Base-by-base conservation (phyloP, 2,329 filamentous ascomycete genomes). In the Cladosporium sp. region DNA sequence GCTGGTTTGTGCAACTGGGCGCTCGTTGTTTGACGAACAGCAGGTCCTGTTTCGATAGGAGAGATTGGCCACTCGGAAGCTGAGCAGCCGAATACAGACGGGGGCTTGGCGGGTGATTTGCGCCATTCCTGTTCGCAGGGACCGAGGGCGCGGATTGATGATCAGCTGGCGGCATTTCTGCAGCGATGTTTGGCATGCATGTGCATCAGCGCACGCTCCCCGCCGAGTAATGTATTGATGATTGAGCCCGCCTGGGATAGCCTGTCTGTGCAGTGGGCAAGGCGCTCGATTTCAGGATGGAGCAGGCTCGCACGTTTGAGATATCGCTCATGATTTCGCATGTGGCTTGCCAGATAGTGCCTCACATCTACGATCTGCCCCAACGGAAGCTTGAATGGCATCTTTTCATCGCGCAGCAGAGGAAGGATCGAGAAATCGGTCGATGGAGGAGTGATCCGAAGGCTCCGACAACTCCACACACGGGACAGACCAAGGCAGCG, bases 171-270 rank as follows among this genome's bases (percentile, higher is more conserved):
- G 61, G 61, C 61, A 52, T 21, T 47, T 55, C 49, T 64, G 61
- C 61, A 64, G 49, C 44, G 49, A 57, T 64, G 51, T 57, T 26
- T 64, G 36, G 49, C 51, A 55, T 64, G 61, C 61, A 64, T 55
- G 51, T n/a, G 38, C 26, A 28, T 18, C 49, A 15, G 36, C 55
- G 61, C 32, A 52, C 61, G 32, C 51, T 59, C 57, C 34, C 26
- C 54, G 54, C 54, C 32, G 34, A 41, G 34, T 41, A 34, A 32
- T 58, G 30, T 15, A 26, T 18, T 24, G 34, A 10, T 26, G 54
- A 57, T 34, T 24, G 21, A 21, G 32, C 10, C 41, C 12, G 41
- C n/a, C 55, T 38, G 34, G 55, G 30, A 58, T 36, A 5, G 34
- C 32, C 52, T 34, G 52, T 55, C 52, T 5, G 52, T 34, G 34